These are phyloP conservation scores for Phytophthora agathidicida DNA, from an alignment of 352 stramenopile species.

Conservation along the genomic window DNA sequence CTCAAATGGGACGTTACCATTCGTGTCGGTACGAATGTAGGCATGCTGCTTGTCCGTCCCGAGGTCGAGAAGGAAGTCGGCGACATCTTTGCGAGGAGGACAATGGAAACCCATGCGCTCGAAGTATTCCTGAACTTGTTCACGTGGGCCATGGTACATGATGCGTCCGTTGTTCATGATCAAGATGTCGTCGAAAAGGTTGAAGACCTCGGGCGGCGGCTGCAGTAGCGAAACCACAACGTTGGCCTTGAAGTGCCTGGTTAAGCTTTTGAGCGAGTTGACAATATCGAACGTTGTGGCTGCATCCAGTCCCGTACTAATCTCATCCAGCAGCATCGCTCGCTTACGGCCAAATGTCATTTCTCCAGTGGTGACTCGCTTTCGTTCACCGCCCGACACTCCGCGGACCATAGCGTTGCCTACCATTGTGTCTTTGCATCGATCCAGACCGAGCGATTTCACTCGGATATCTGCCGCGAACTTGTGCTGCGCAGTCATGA, in stretches of 20 bases:
- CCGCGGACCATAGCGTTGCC: slow-evolving; percentile 66
- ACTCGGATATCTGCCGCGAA: slow-evolving; percentile 43
- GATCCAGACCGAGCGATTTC: slow-evolving; percentile 48
- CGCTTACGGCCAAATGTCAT: slow-evolving; percentile 84
- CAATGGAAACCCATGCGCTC: slow-evolving; percentile 51
- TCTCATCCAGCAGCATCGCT: slow-evolving; percentile 82
- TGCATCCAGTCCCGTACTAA: slow-evolving; percentile 65
- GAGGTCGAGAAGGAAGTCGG: slow-evolving; percentile 62
- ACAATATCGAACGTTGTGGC: slow-evolving; percentile 71
- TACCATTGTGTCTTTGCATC: slow-evolving; percentile 66
- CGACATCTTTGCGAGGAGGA: slow-evolving; percentile 52
- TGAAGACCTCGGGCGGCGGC: slow-evolving; percentile 93
- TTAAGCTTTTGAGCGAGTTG: slow-evolving; percentile 49
- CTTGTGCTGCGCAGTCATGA: slow-evolving; percentile 44
- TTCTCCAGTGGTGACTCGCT: slow-evolving; percentile 90
- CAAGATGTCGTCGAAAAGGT: slow-evolving; percentile 94
- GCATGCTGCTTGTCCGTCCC: slow-evolving; percentile 56
- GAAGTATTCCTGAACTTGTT: slow-evolving; percentile 52
- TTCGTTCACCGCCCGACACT: slow-evolving; percentile 90
- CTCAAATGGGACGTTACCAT: slow-evolving; percentile 30
- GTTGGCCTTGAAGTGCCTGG: slow-evolving; percentile 54
- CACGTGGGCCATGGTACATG: slow-evolving; percentile 72
- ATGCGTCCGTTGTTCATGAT: slow-evolving; percentile 91
- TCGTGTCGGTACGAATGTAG: slow-evolving; percentile 32
- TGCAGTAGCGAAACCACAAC: slow-evolving; percentile 87